A percentile compares a stretch with the other conserved stretches of the same genome.
These are phyloP conservation scores for Halophytophthora polymorphica DNA, from an alignment of 352 stramenopile species.

Conservation along the genomic window DNA sequence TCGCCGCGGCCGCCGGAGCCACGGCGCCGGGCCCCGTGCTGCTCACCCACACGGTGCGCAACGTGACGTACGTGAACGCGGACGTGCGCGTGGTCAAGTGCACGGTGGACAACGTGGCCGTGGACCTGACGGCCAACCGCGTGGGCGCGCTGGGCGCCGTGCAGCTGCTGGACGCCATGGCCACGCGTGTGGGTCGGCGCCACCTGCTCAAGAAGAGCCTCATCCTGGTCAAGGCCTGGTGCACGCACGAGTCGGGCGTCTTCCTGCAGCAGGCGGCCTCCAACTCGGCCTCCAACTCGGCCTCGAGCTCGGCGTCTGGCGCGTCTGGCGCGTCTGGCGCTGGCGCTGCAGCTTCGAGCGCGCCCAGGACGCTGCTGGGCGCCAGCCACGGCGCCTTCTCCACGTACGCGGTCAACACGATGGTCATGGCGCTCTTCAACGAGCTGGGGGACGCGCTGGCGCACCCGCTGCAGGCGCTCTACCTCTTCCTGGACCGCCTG, in stretches of 20 bases:
- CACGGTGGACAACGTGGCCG: slow-evolving; percentile 88
- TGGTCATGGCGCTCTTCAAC: slow-evolving; percentile 89
- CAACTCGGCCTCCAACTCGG: slow-evolving; percentile 15
- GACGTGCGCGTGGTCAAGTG: slow-evolving; percentile 89
- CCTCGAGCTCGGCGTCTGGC: slow-evolving; percentile 6
- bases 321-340: no score
- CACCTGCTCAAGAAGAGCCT: slow-evolving; percentile 89
- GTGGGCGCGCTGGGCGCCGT: slow-evolving; percentile 76
- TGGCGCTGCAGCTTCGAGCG: not conserved
- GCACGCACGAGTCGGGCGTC: slow-evolving; percentile 74
- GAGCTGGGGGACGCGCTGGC: slow-evolving; percentile 63
- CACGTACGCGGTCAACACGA: slow-evolving; percentile 87
- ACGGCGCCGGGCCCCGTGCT: slow-evolving; percentile 4
- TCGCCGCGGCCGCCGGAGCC: not conserved
- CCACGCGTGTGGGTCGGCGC: slow-evolving; percentile 61
- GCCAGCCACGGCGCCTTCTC: slow-evolving; percentile 76
- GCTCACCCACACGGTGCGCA: slow-evolving; percentile 70
- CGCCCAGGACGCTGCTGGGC: slow-evolving; percentile 62
- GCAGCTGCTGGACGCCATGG: slow-evolving; percentile 84
- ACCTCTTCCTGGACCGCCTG: slow-evolving; percentile 83
- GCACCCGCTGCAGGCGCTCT: slow-evolving; percentile 80
- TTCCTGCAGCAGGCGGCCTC: slow-evolving; percentile 41
- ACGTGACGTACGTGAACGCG: slow-evolving; percentile 89
- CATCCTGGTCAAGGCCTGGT: slow-evolving; percentile 90
- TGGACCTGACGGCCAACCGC: slow-evolving; percentile 87